Evolutionary conservation across 164 flowering plant genomes (phyloP).

Genomic region (Paratinospora sagittata): DNA sequence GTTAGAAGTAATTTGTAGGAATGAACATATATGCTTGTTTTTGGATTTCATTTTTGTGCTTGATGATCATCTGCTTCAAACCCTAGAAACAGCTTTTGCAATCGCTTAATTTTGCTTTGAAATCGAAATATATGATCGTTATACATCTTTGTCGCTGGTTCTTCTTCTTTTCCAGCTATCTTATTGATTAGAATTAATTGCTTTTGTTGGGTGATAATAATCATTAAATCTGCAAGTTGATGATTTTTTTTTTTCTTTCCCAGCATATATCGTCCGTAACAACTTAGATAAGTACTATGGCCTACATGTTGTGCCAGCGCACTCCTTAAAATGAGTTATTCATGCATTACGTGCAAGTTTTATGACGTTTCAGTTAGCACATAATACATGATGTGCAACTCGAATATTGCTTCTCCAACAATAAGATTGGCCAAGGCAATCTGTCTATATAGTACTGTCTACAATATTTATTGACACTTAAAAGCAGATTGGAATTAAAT

Average conservation of each 20-base stretch:
- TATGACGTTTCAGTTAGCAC: not conserved
- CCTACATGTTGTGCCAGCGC: not conserved
- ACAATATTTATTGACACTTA: too few relatives aligned
- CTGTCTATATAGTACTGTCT: too few relatives aligned
- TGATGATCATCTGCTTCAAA: not conserved
- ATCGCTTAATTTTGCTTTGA: too few relatives aligned
- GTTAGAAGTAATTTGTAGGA: conserved; percentile 10
- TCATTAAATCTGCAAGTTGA: not conserved
- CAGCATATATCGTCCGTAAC: not conserved
- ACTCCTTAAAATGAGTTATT: not conserved
- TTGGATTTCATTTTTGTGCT: not conserved
- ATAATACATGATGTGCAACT: not conserved
- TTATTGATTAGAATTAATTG: too few relatives aligned
- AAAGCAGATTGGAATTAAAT: too few relatives aligned
- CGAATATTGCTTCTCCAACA: not conserved
- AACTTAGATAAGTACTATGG: not conserved
- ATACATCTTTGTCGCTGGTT: too few relatives aligned
- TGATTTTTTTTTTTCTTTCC: too few relatives aligned
- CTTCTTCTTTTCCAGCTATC: too few relatives aligned
- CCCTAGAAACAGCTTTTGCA: too few relatives aligned
- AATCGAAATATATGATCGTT: too few relatives aligned
- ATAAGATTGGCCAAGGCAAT: not conserved
- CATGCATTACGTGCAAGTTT: not conserved
- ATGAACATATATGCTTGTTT: not conserved
- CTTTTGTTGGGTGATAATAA: not conserved